Conservation (phyloP, 148 eudicot genomes). For the Cornus florida region DNA sequence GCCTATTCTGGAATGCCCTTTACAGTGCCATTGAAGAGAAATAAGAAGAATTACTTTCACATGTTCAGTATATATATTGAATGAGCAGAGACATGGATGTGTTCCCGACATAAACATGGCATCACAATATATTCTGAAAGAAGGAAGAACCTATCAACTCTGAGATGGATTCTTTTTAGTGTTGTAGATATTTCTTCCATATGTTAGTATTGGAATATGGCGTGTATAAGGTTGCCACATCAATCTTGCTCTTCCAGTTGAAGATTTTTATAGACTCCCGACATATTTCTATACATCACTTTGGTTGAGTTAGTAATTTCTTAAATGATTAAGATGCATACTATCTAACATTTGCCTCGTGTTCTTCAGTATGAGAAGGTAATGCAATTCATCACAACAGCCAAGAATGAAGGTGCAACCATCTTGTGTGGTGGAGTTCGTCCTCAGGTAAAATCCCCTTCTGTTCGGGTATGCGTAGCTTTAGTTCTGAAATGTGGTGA, state of each 20-base stretch:
- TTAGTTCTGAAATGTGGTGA: conserved; percentile 2
- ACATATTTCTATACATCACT: neutral
- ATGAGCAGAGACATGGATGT: too few species aligned
- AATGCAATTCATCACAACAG: conserved; percentile 67
- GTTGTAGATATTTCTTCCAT: too few species aligned
- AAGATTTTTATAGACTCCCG: neutral
- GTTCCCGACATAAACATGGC: too few species aligned
- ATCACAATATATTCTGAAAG: too few species aligned
- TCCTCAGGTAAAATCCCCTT: conserved; percentile 60
- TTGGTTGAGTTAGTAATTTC: neutral
- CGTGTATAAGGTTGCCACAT: neutral
- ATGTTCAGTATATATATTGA: too few species aligned
- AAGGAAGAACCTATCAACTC: too few species aligned
- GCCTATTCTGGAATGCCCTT: neutral
- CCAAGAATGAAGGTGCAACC: conserved; percentile 95
- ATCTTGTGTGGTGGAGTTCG: conserved; percentile 81
- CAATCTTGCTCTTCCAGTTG: neutral
- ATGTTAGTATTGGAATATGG: neutral
- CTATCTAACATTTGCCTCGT: conserved; percentile 16
- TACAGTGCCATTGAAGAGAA: too few species aligned
- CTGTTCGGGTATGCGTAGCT: neutral
- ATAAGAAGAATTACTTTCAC: too few species aligned
- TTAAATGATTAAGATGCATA: neutral
- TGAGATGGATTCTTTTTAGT: too few species aligned
- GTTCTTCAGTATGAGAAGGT: conserved; percentile 81